Evolutionary conservation across 1,284 basidiomycete species (phyloP).

Genomic region (Irpex rosettiformis): DNA sequence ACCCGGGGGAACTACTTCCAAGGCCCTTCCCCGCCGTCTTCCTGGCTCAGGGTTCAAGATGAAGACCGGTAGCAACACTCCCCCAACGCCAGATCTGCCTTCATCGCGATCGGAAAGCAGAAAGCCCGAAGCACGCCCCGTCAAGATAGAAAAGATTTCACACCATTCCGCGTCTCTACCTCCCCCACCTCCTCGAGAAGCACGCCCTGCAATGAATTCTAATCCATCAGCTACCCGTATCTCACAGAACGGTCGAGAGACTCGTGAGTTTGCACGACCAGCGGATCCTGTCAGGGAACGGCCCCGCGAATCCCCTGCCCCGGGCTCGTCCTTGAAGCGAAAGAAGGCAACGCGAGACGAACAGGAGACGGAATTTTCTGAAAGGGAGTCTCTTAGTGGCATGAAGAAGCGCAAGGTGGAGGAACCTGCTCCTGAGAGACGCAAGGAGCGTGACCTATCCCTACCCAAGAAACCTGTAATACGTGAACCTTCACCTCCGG

Average conservation of each 20-base stretch:
- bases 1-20: slow-evolving; percentile 10
- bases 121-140: slow-evolving; percentile 13
- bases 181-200: slow-evolving; percentile 24
- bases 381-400: slow-evolving; percentile 19
- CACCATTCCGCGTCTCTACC: slow-evolving; percentile 22
- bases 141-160: slow-evolving; percentile 9
- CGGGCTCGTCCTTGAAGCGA: slow-evolving; percentile 14
- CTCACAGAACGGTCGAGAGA: slow-evolving; percentile 19
- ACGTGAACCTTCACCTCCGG: slow-evolving; percentile 24
- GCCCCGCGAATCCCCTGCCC: slow-evolving; percentile 11
- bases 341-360: slow-evolving; percentile 8
- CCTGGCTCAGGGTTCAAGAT: slow-evolving; percentile 49
- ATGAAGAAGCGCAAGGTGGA: slow-evolving; percentile 28
- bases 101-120: slow-evolving; percentile 17
- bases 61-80: slow-evolving; percentile 19
- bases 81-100: slow-evolving; percentile 17
- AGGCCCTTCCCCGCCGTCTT: slow-evolving; percentile 26
- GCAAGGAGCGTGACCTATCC: slow-evolving; percentile 23
- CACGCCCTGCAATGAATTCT: slow-evolving; percentile 20
- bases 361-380: slow-evolving; percentile 24
- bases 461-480: slow-evolving; percentile 29
- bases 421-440: slow-evolving; percentile 20
- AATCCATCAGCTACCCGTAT: slow-evolving; percentile 14
- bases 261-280: slow-evolving; percentile 11
- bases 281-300: slow-evolving; percentile 25